Base-by-base conservation (phyloP, 2,329 filamentous ascomycete genomes). In the Epichloe typhina region DNA sequence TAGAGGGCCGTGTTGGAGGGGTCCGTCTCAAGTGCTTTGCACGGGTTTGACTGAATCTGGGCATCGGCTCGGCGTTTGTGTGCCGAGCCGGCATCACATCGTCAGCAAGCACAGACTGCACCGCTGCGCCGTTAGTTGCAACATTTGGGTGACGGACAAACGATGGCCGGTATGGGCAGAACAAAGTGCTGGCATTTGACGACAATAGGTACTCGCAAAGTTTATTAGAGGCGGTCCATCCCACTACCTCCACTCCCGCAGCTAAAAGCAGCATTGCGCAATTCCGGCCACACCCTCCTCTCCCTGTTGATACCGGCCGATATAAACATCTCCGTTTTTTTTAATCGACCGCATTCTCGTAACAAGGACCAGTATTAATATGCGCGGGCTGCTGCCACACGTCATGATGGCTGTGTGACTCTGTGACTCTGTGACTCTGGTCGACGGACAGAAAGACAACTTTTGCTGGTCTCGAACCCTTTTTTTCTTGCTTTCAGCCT, bases 321-420 rank as follows among this genome's bases (percentile, higher is more conserved):
- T 40, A 46, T 45, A 50, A 50, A 50, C 41, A 31, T 19, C 13
- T n/a, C 36, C 8, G 17, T 19, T 19, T 19, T 17, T 19, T 19
- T 19, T 19, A 19, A 19, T 19, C 15, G 23, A 15, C 7, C 23
- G 23, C 23, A 31, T 21, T 44, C 41, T 26, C 23, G 3, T 8
- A 4, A 11, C 31, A 31, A 31, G 31, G 31, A 31, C 31, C 31
- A 31, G 31, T 9, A 31, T 3, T 41, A n/a, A 12, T 13, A 54
- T 53, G 52, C 42, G 8, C 43, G 23, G 43, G 38, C 37, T 45
- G 47, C 19, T 50, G 47, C 52, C 52, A 55, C 53, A 52, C 56
- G 51, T 46, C 53, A 45, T 50, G 21, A 38, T 52, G 46, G 23
- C 38, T 19, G 23, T 2, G 23, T 26, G 23, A 26, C 23, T 26